Evolutionary conservation across 2,329 filamentous ascomycete species (phyloP).

Genomic region (Cadophora sp.): DNA sequence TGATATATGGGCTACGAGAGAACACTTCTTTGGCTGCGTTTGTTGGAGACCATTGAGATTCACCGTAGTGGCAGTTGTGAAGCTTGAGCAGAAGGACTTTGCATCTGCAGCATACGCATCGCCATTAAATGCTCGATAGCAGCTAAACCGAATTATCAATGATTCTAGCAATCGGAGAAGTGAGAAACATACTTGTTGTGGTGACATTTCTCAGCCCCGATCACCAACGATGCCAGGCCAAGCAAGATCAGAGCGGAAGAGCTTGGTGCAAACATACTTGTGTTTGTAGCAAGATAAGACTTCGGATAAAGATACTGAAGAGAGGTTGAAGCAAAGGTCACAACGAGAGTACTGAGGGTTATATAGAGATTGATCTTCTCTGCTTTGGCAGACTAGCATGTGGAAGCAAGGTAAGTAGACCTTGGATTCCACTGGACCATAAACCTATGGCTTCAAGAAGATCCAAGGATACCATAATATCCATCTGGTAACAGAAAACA

Average conservation of each 20-base stretch:
- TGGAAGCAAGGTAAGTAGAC: not conserved
- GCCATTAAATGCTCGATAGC: slow-evolving; percentile 34
- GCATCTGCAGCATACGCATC: slow-evolving; percentile 23
- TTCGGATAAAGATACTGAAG: not conserved
- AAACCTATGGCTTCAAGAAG: not conserved
- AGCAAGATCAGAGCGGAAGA: not conserved
- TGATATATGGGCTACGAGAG: slow-evolving; percentile 26
- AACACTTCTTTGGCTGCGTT: slow-evolving; percentile 23
- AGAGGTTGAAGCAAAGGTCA: not conserved
- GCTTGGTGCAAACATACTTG: not conserved
- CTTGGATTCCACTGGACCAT: not conserved
- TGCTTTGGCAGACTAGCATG: not conserved
- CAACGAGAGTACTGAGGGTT: not conserved
- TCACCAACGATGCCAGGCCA: slow-evolving; percentile 10
- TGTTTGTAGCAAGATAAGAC: not conserved
- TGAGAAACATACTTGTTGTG: not conserved
- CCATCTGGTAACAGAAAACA: not conserved
- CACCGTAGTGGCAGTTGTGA: slow-evolving; percentile 27
- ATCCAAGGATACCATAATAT: not conserved
- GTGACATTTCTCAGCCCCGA: slow-evolving; percentile 2
- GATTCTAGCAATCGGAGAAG: too few species aligned
- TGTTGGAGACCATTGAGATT: slow-evolving; percentile 28
- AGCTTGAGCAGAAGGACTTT: slow-evolving; percentile 29
- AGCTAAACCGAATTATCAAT: slow-evolving; percentile 20
- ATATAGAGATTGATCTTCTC: not conserved